A percentile compares a stretch with the other conserved stretches of the same genome.
phyloP scores from a whole-genome alignment of 2,329 filamentous ascomycete species.

The Ophiocordyceps robertsii region DNA sequence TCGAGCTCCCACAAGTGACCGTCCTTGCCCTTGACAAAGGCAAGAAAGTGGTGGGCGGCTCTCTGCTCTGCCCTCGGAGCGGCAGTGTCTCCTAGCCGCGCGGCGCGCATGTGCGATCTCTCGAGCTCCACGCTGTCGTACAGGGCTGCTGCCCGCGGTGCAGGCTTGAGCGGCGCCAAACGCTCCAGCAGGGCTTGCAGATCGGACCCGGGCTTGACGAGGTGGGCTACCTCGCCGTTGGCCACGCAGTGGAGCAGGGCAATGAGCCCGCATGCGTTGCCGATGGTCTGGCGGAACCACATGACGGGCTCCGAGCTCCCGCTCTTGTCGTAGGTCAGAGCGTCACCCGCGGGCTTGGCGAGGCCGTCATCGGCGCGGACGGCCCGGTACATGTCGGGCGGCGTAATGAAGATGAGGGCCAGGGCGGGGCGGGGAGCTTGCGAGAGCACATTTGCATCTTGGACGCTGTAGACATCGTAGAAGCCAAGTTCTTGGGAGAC shows the following conservation, averaged over 20 bases:
- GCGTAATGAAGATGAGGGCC: constrained; percentile 71
- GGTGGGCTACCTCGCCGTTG: constrained; percentile 49
- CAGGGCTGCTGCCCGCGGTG: constrained; percentile 51
- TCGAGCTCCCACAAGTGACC: constrained; percentile 67
- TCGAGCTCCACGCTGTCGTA: constrained; percentile 61
- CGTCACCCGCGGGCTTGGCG: constrained; percentile 6
- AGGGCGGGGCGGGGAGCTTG: constrained; percentile 60
- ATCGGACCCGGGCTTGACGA: constrained; percentile 38
- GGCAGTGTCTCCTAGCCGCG: constrained; percentile 50
- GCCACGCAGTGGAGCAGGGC: constrained; percentile 60
- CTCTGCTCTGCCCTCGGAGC: constrained; percentile 48
- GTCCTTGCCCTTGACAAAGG: constrained; percentile 58
- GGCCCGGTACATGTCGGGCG: constrained; percentile 36
- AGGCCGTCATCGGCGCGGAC: constrained; percentile 17
- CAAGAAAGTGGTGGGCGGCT: constrained; percentile 66
- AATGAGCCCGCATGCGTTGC: constrained; percentile 70
- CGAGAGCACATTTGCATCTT: constrained; percentile 53
- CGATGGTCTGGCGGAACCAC: constrained; percentile 80
- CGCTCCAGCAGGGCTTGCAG: constrained; percentile 46
- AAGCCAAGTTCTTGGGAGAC: constrained; percentile 56
- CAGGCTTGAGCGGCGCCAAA: constrained; percentile 47
- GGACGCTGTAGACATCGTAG: constrained; percentile 71
- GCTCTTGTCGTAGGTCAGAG: constrained; percentile 17
- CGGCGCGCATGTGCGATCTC: constrained; percentile 58
- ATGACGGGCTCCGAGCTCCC: constrained; percentile 48